phyloP scores from a whole-genome alignment of 2,329 filamentous ascomycete species.

The Sordariomycetes sp. region DNA sequence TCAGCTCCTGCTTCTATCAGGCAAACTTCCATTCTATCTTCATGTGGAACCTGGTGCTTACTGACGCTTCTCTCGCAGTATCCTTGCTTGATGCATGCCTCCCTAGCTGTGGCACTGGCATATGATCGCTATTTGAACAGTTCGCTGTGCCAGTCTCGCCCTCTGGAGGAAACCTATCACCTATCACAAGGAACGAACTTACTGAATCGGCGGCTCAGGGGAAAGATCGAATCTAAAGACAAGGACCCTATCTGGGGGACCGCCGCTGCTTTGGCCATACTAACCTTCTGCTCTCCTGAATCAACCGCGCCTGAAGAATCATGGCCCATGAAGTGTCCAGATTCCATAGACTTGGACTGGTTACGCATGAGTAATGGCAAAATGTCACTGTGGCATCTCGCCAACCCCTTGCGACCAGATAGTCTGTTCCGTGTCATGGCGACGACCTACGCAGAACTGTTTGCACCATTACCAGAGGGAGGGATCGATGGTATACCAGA shows the following conservation, averaged over 20 bases:
- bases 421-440: constrained; percentile 25
- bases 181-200: constrained; percentile 29
- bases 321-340: constrained; percentile 21
- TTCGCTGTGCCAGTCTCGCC: not conserved
- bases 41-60: not conserved
- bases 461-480: constrained; percentile 17
- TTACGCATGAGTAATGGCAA: constrained; percentile 21
- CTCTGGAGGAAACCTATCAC: constrained; percentile 31
- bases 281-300: constrained; percentile 29
- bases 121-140: constrained; percentile 25
- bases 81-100: constrained; percentile 36
- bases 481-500: constrained; percentile 16
- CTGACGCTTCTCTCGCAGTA: constrained; percentile 15
- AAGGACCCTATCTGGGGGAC: constrained; percentile 38
- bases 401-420: constrained; percentile 22
- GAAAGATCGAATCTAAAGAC: constrained; percentile 21
- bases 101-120: constrained; percentile 28
- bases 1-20: not conserved
- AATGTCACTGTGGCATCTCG: constrained; percentile 23
- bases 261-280: constrained; percentile 28
- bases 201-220: constrained; percentile 23
- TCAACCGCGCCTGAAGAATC: constrained; percentile 17
- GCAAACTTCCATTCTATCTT: not conserved
- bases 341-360: constrained; percentile 21
- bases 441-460: constrained; percentile 23